These are phyloP conservation scores for Apiospora saccharicola DNA, from an alignment of 2,329 filamentous ascomycete species.

Conservation along the genomic window DNA sequence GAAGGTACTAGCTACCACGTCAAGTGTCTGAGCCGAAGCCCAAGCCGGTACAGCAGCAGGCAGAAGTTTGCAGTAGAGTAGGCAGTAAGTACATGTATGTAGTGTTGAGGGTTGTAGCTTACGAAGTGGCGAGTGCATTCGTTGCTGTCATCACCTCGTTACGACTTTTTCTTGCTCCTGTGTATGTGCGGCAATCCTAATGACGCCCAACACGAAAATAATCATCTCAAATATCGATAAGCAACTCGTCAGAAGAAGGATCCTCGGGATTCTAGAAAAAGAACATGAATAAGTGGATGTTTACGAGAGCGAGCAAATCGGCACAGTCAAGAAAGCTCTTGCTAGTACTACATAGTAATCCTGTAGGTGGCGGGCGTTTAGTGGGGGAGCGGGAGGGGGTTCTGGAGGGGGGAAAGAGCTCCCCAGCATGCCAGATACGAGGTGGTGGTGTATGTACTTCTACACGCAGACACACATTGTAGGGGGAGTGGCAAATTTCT, in stretches of 20 bases:
- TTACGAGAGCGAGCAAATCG: background rate
- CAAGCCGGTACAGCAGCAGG: background rate
- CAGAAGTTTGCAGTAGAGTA: background rate
- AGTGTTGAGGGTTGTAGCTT: background rate
- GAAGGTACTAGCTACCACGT: background rate
- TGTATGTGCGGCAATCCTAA: background rate
- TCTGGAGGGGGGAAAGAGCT: background rate
- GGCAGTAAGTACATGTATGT: background rate
- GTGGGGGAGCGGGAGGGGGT: background rate
- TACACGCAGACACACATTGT: too few species aligned
- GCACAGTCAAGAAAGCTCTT: background rate
- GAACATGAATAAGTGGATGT: background rate
- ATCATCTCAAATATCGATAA: background rate
- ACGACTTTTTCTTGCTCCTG: background rate
- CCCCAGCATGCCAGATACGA: background rate
- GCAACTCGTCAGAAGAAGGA: background rate
- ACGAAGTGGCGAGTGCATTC: background rate
- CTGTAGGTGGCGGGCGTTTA: background rate
- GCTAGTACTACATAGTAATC: background rate
- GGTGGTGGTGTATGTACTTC: background rate
- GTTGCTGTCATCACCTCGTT: background rate
- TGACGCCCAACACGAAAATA: background rate
- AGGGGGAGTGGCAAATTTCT: background rate
- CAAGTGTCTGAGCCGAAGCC: background rate
- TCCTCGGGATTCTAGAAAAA: conserved; percentile 1